phyloP scores from a whole-genome alignment of 2,329 filamentous ascomycete species.

The Hymenoscyphus salicellus region DNA sequence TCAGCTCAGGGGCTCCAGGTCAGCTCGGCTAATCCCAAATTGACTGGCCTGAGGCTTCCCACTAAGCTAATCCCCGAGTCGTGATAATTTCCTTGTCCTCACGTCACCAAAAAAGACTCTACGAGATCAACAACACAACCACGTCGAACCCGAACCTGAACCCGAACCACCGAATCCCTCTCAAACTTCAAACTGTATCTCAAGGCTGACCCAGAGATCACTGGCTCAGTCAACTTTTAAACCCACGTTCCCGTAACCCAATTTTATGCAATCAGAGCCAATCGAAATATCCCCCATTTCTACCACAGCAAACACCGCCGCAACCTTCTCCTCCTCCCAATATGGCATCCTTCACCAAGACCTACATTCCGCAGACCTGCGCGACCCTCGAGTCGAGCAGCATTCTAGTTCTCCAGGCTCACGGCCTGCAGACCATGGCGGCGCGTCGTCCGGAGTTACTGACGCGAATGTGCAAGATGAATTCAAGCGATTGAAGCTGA shows the following conservation, averaged over 20 bases:
- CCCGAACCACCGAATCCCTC: neutral
- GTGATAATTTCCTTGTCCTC: conserved; percentile 16
- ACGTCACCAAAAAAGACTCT: conserved; percentile 11
- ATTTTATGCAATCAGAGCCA: conserved; percentile 65
- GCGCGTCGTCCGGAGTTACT: conserved; percentile 35
- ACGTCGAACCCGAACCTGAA: neutral
- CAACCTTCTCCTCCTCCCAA: conserved; percentile 44
- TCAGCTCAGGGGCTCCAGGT: neutral
- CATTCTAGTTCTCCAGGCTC: conserved; percentile 16
- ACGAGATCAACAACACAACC: conserved; percentile 10
- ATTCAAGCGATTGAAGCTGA: conserved; percentile 52
- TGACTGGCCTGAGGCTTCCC: neutral
- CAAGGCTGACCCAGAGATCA: conserved; percentile 35
- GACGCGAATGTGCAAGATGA: conserved; percentile 47
- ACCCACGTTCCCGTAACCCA: conserved; percentile 35
- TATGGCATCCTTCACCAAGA: conserved; percentile 54
- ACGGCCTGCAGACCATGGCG: conserved; percentile 32
- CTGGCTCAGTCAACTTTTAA: conserved; percentile 36
- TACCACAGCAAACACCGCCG: conserved; percentile 39
- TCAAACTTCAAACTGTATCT: conserved; percentile 10
- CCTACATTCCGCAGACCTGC: conserved; percentile 39
- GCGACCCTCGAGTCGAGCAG: conserved; percentile 31
- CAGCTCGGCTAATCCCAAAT: neutral
- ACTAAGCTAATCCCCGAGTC: conserved; percentile 3
- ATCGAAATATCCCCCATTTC: conserved; percentile 45